Conservation (phyloP, 116 monocot genomes). For the Thalassia testudinum region DNA sequence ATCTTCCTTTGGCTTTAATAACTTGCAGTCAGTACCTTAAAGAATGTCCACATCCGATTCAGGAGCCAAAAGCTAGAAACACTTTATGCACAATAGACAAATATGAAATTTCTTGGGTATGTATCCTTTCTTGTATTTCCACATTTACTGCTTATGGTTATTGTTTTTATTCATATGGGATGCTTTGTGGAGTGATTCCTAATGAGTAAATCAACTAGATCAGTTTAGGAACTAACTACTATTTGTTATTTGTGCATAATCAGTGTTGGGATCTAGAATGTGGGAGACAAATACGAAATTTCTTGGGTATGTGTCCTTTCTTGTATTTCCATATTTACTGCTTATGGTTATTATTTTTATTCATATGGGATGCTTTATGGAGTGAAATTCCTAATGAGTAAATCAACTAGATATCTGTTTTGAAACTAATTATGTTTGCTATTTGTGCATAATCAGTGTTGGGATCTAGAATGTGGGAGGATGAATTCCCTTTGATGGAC, state of each 20-base stretch:
- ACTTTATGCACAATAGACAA: slow-evolving; percentile 70
- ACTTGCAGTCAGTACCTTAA: slow-evolving; percentile 11
- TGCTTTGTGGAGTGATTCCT: too few species aligned
- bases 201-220: too few species aligned
- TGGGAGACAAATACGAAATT: too few species aligned
- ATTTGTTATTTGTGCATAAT: too few species aligned
- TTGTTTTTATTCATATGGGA: too few species aligned
- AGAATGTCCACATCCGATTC: slow-evolving; percentile 17
- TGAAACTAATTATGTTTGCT: neutral
- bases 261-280: too few species aligned
- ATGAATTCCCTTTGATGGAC: slow-evolving; percentile 44
- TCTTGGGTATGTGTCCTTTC: too few species aligned
- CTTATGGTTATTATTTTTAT: neutral
- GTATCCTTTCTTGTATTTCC: neutral
- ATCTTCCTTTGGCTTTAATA: neutral
- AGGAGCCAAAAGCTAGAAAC: slow-evolving; percentile 80
- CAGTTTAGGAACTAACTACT: too few species aligned
- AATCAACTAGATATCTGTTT: neutral
- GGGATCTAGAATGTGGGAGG: slow-evolving; percentile 93
- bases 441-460: slow-evolving; percentile 39
- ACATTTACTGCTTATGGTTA: too few species aligned
- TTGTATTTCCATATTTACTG: neutral
- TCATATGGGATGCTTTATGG: neutral
- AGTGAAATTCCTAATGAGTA: neutral
- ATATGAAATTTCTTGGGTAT: slow-evolving; percentile 66